phyloP scores from a whole-genome alignment of 345 rosid genomes.

The Schrenkiella parvula region DNA sequence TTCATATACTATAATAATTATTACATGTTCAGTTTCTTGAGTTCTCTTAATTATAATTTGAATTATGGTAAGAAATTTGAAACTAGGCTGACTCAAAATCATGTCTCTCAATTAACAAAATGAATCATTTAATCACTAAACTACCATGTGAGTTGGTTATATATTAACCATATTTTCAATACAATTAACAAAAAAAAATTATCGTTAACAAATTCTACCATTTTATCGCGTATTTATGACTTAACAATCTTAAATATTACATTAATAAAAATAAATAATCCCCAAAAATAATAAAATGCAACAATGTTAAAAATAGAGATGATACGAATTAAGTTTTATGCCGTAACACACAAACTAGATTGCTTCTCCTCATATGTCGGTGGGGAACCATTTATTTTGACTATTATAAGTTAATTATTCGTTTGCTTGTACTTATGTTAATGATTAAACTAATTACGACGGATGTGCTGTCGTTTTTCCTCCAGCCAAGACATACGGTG shows the following conservation, averaged over 20 bases:
- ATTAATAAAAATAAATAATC: neutral
- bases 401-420: neutral
- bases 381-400: neutral
- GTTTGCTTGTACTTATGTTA: neutral
- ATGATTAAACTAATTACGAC: neutral
- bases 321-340: neutral
- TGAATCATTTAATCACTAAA: neutral
- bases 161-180: too few species aligned
- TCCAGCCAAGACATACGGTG: neutral
- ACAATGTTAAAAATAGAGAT: neutral
- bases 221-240: neutral
- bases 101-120: neutral
- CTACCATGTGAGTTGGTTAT: too few species aligned
- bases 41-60: too few species aligned
- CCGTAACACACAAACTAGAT: neutral
- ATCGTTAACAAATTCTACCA: neutral
- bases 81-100: neutral
- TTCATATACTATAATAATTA: too few species aligned
- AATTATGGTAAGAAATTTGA: too few species aligned
- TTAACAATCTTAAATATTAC: too few species aligned
- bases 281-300: neutral
- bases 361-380: neutral
- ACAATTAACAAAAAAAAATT: too few species aligned
- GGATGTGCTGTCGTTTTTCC: conserved; percentile 4
- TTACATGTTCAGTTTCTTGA: too few species aligned